Evolutionary conservation across 768 basidiomycete species (phyloP).

Genomic region (Mycena rosella): DNA sequence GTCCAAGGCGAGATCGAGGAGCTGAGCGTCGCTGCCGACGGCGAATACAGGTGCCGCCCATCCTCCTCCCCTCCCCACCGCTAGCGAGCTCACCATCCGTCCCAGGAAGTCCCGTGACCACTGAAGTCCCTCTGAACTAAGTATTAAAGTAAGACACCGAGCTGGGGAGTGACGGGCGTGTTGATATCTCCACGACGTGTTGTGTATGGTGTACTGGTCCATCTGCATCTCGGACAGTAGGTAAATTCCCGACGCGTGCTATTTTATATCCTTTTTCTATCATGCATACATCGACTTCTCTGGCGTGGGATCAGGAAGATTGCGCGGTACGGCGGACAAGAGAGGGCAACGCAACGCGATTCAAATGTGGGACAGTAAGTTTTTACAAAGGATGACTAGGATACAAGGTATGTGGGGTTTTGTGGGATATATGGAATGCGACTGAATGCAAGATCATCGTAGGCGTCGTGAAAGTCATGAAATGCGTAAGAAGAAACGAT

Average conservation of each 20-base stretch:
- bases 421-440: neutral
- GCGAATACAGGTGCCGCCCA: conserved; percentile 83
- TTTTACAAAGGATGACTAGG: neutral
- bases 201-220: conserved; percentile 28
- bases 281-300: neutral
- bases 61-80: neutral
- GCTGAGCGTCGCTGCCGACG: conserved; percentile 91
- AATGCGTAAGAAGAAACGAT: conserved; percentile 7
- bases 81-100: neutral
- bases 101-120: conserved; percentile 91
- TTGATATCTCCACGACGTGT: conserved; percentile 20
- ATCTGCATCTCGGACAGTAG: conserved; percentile 28
- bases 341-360: neutral
- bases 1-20: conserved; percentile 96
- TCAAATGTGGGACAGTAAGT: neutral
- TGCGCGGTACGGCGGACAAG: neutral
- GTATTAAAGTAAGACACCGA: conserved; percentile 12
- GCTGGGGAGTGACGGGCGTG: neutral
- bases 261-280: conserved; percentile 26
- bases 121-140: conserved; percentile 66
- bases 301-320: neutral
- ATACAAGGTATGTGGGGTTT: conserved; percentile 26
- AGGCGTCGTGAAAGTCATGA: conserved; percentile 21
- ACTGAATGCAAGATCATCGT: conserved; percentile 10
- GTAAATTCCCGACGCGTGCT: conserved; percentile 29